Evolutionary conservation across 139 green algal species (phyloP).

Genomic region (Chlamydomonas urium): DNA sequence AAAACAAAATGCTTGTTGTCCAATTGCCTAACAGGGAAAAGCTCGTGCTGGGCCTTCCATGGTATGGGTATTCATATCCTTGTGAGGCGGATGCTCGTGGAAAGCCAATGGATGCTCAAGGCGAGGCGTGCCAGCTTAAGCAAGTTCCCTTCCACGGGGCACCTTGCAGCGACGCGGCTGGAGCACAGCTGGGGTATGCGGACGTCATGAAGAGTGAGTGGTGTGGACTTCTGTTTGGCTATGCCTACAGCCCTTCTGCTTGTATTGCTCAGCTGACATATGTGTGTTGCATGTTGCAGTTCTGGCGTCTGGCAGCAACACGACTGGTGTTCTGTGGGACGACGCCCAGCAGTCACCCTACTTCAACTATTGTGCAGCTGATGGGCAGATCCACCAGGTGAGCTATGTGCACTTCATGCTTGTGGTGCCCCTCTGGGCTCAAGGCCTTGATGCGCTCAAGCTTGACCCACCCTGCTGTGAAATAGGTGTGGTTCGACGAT

Average conservation of each 20-base stretch:
- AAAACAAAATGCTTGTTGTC: not conserved
- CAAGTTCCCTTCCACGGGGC: slow-evolving; percentile 3
- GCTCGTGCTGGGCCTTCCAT: slow-evolving; percentile 57
- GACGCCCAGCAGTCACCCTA: not conserved
- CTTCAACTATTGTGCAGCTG: slow-evolving; percentile 14
- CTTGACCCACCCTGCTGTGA: no score
- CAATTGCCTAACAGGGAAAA: slow-evolving; percentile 24
- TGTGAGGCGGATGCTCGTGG: slow-evolving; percentile 1
- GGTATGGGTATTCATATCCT: slow-evolving; percentile 18
- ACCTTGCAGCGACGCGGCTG: slow-evolving; percentile 14
- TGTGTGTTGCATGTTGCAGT: no score
- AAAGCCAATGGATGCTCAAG: not conserved
- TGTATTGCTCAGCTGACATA: no score
- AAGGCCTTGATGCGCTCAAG: no score
- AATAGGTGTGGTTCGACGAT: slow-evolving; percentile 13
- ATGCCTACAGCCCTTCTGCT: no score
- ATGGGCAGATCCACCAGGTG: slow-evolving; percentile 12
- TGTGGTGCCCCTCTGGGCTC: no score
- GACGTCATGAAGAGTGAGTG: slow-evolving; percentile 5
- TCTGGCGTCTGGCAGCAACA: not conserved
- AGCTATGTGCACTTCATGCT: no score
- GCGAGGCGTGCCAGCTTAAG: not conserved
- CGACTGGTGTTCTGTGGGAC: not conserved
- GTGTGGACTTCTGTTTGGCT: no score
- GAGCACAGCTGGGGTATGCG: not conserved